Conservation (phyloP, 2,329 filamentous ascomycete species). For the Graphilbum fragrans region DNA sequence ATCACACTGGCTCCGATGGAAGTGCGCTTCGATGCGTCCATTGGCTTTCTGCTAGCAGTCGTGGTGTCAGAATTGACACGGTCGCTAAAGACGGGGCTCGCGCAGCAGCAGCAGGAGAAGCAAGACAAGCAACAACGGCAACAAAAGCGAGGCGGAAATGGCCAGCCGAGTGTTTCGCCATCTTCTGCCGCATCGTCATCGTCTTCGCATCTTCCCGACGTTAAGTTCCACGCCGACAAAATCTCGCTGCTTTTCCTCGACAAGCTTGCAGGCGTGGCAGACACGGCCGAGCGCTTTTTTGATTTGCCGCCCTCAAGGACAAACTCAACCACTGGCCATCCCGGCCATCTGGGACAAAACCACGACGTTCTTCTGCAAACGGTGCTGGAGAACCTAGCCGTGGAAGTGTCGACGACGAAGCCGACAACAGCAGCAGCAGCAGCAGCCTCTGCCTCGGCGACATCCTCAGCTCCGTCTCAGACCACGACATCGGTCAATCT, state of each 20-base stretch:
- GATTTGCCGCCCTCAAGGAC: slow-evolving; percentile 23
- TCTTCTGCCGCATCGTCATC: neutral
- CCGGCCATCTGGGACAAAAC: slow-evolving; percentile 14
- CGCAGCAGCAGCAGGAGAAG: slow-evolving; percentile 2
- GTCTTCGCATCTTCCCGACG: slow-evolving; percentile 18
- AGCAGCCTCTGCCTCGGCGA: neutral
- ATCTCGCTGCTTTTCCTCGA: slow-evolving; percentile 45
- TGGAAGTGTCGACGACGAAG: slow-evolving; percentile 17
- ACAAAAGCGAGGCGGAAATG: too few relatives aligned
- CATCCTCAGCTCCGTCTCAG: neutral
- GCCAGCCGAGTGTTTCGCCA: too few relatives aligned
- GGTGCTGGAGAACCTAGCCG: slow-evolving; percentile 30
- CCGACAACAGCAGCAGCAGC: slow-evolving; percentile 10
- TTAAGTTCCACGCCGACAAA: slow-evolving; percentile 34
- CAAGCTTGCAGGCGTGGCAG: slow-evolving; percentile 37
- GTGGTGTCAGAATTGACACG: slow-evolving; percentile 35
- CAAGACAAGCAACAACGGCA: slow-evolving; percentile 13
- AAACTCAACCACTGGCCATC: slow-evolving; percentile 11
- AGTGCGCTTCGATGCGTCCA: slow-evolving; percentile 42
- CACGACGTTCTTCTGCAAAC: slow-evolving; percentile 41
- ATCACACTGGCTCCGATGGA: slow-evolving; percentile 38
- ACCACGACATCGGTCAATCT: slow-evolving; percentile 30
- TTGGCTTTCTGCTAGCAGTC: slow-evolving; percentile 41
- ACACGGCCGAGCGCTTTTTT: slow-evolving; percentile 33
- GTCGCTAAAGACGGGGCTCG: slow-evolving; percentile 5